Base-by-base conservation (phyloP, 768 basidiomycete genomes). In the Hortiboletus campestris region DNA sequence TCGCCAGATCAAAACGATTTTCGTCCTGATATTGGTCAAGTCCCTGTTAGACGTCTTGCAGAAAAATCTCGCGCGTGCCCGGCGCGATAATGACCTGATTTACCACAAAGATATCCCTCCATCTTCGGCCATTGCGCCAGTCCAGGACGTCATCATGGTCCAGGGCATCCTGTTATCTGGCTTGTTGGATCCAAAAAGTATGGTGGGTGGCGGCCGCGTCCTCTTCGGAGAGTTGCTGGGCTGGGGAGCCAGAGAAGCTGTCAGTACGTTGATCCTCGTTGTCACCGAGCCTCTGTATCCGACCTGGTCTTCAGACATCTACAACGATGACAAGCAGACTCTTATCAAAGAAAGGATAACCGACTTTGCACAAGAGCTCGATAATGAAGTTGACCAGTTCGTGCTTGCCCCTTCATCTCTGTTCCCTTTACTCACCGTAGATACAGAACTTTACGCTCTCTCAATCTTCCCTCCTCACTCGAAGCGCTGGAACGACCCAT, bases 41-140 rank as follows among this genome's bases (percentile, higher is more conserved):
- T 91, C 89, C 2, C 75, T 98, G 16, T 73, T 89, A 25, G 85
- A 87, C 44, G 84, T 76, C 9, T 75, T 97, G 25, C 81, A 87
- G 60, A 84, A 81, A 49, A 81, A 84, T 52, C 70, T 89, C 34
- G 72, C 76, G 5, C 82, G 91, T 14, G 91, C 95, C 0, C 83
- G 88, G 59, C 83, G 92, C 32, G 96, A 98, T 70, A 99, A 99
- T 68, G 90, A 96, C 70, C 76, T 97, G 8, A 97, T 99, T 38
- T 99, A 98, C 73, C 93, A 97, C 62, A 81, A 91, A 48, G 87
- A 91, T 53, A 78, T 96, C 1, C 94, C 95, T 1, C 76, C 93
- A 0, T 63, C 81, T 5, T 83, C 88, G 2, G 80, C 86, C 16
- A 80, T 97, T 8, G 74, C 85, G 0, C 67, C 79, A 0, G 84